Evolutionary conservation across 768 basidiomycete species (phyloP), one percentile per base, ranked within the genome.

Genomic region (Podaxis sp.): DNA sequence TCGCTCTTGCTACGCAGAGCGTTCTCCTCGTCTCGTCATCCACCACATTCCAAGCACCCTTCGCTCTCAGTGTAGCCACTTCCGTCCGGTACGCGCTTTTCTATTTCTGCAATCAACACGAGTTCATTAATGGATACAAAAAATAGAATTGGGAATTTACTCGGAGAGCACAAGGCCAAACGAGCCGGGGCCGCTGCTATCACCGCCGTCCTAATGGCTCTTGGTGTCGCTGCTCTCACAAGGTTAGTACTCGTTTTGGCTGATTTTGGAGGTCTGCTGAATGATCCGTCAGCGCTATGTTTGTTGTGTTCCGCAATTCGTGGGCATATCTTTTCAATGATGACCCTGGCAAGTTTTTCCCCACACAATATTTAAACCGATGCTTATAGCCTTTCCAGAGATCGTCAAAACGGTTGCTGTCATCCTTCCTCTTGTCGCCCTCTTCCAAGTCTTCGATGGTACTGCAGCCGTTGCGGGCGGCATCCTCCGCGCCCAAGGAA

Each of bases 371-470:
- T 48, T 38, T 22, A 49, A 50, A 57, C 5, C 17, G 17, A 12
- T 41, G 36, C 44, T 65, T n/a, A 58, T 38, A 57, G 46, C n/a
- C 26, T 28, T 53, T 62, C 17, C 72, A 77, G 87, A 84, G 73
- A 83, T 85, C 2, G 84, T 90, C 13, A 52, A 62, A 1, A 73
- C 88, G 6, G 88, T 93, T 12, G 87, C 91, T 0, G 74, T 79
- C 2, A 87, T 95, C 59, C 71, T 95, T 13, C 91, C 92, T 0
- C 77, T 91, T 7, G 86, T 96, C 4, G 86, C 88, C 7, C 77
- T 91, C 28, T 91, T 88, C 79, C 91, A 97, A 73, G 85, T 96
- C 3, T 90, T 95, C 62, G 96, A 99, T 68, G 93, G 89, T 0
- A 78, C 86, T 11, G 72, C 82, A 2, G 87, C 83, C 0, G 84